These are phyloP conservation scores for Urochloa ruziziensis DNA, from an alignment of 176 grass and related monocot genomes.

Conservation along the genomic window DNA sequence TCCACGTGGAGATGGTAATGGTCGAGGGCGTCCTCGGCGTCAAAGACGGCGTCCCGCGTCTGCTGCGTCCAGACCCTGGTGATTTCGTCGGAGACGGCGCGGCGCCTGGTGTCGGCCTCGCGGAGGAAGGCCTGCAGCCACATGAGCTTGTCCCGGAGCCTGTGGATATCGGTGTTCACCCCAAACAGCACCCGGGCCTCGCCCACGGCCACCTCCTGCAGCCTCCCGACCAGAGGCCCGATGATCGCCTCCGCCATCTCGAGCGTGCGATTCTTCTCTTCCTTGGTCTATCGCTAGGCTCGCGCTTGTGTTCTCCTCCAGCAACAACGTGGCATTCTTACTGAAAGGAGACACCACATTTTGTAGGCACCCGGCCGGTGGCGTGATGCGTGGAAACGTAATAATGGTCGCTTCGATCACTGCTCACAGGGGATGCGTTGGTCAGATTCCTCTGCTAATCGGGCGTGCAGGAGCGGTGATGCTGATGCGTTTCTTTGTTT, in stretches of 20 bases:
- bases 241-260: conserved; percentile 22
- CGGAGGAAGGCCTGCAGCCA: conserved; percentile 46
- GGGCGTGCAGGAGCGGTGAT: not conserved
- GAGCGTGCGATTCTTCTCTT: too few species aligned
- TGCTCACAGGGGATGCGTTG: not conserved
- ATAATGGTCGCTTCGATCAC: not conserved
- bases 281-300: too few species aligned
- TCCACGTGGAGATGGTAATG: not conserved
- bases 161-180: conserved; percentile 3
- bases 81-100: conserved; percentile 1
- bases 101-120: conserved; percentile 32
- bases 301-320: not conserved
- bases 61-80: conserved; percentile 22
- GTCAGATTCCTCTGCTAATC: not conserved
- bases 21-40: conserved; percentile 41
- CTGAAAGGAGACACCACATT: not conserved
- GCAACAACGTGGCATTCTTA: not conserved
- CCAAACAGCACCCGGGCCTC: not conserved
- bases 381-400: not conserved
- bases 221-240: conserved; percentile 10
- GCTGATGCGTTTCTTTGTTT: not conserved
- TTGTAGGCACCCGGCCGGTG: not conserved
- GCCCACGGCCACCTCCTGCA: not conserved
- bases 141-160: conserved; percentile 36
- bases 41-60: conserved; percentile 29